Evolutionary conservation across 495 filamentous ascomycete species (phyloP).

Genomic region (Rhizodiscina lignyota): DNA sequence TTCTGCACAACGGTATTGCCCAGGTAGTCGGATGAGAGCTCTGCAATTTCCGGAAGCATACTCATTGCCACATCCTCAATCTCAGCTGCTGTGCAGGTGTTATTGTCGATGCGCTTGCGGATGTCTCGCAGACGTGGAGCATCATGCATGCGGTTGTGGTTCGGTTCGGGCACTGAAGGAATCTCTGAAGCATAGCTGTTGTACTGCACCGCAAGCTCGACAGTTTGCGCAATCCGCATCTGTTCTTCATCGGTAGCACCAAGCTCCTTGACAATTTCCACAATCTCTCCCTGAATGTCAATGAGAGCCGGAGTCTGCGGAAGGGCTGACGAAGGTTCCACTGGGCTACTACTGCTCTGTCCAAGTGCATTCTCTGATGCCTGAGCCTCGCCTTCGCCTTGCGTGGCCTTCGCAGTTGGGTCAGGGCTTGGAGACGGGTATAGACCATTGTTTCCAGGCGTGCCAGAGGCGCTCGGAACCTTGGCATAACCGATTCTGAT

Average conservation of each 20-base stretch:
- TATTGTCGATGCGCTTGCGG: conserved; percentile 92
- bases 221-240: conserved; percentile 50
- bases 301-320: conserved; percentile 43
- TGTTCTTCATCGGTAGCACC: conserved; percentile 72
- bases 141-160: conserved; percentile 80
- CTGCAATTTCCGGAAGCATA: conserved; percentile 93
- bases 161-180: conserved; percentile 74
- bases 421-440: conserved; percentile 95
- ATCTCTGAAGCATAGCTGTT: conserved; percentile 65
- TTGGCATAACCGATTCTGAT: conserved; percentile 95
- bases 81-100: conserved; percentile 64
- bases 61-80: conserved; percentile 81
- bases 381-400: conserved; percentile 16
- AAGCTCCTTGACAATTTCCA: conserved; percentile 75
- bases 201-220: conserved; percentile 61
- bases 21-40: conserved; percentile 85
- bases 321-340: conserved; percentile 25
- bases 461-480: conserved; percentile 71
- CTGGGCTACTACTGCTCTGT: too few species aligned
- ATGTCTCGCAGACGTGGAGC: conserved; percentile 92
- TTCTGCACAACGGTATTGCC: conserved; percentile 99
- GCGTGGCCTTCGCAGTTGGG: conserved; percentile 42
- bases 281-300: conserved; percentile 67
- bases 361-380: conserved; percentile 5
- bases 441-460: conserved; percentile 65